Base-by-base conservation (phyloP, 176 grass and related monocot genomes). In the Carex cristatella region DNA sequence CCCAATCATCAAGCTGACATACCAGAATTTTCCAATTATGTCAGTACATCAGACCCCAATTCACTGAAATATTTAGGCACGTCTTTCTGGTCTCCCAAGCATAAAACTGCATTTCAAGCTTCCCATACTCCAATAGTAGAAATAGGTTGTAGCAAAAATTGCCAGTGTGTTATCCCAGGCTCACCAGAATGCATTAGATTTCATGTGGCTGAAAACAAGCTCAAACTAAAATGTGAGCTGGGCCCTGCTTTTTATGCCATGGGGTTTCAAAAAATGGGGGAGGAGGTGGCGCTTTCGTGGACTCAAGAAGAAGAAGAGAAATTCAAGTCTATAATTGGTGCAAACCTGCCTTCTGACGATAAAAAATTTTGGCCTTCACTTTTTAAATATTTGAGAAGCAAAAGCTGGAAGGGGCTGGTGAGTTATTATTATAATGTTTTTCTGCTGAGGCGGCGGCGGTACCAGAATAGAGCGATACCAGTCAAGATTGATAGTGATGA, bases 251-350 rank as follows among this genome's bases (percentile, higher is more conserved):
- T 98, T 76, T 88, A 91, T 86, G 66, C 28, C 5, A 94, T 92
- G 95, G 92, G 88, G 56, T 98, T 94, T 42, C 53, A 94, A 79
- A 65, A 68, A 70, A 93, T 98, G 92, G 95, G 95, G 54, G 95
- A 98, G 85, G 95, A 93, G 80, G 81, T 94, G 86, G 84, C 91
- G 27, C 95, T 94, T 90, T 94, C 92, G 32, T 94, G 95, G 92
- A 93, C 89, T 11, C 81, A 87, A 66, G 80, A 91, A 63, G 91
- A 93, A 90, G 89, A 93, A 71, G 61, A 71, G 79, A 90, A 87
- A 72, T 98, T 94, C 79, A 94, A 88, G 86, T 80, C 87, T 28
- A 64, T 87, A 66, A 82, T 88, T 51, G 61, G 44, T 53, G 65
- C 61, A 46, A 89, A 87, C 85, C 79, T 71, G 0, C 86, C 91